These are phyloP conservation scores for Yamadazyma friedrichii DNA, from an alignment of 1,139 yeast genomes.

Conservation along the genomic window DNA sequence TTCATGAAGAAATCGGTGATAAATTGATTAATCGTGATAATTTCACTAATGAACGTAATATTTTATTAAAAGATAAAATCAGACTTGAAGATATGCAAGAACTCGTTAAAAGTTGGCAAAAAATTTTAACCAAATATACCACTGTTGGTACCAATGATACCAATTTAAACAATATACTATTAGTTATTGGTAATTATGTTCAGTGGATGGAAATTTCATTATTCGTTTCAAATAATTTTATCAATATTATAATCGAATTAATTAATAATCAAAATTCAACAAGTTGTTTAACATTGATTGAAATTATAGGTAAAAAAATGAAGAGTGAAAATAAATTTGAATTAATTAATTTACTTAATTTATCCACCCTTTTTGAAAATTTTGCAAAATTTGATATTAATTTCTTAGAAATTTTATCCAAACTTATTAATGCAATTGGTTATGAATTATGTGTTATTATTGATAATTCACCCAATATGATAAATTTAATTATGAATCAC, in stretches of 20 bases:
- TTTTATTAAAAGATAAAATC: constrained; percentile 74
- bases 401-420: constrained; percentile 75
- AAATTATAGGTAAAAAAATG: constrained; percentile 90
- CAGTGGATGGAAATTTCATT: constrained; percentile 93
- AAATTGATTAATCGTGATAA: constrained; percentile 73
- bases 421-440: constrained; percentile 72
- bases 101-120: constrained; percentile 70
- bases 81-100: constrained; percentile 71
- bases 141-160: constrained; percentile 30
- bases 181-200: constrained; percentile 79
- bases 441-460: constrained; percentile 67
- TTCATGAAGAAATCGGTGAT: constrained; percentile 93
- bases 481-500: constrained; percentile 37
- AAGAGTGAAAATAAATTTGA: constrained; percentile 81
- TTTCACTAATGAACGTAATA: constrained; percentile 63
- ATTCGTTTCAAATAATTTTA: constrained; percentile 66
- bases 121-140: constrained; percentile 39
- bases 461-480: constrained; percentile 46
- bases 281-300: constrained; percentile 71
- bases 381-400: constrained; percentile 49
- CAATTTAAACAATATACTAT: constrained; percentile 58
- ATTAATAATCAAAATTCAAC: constrained; percentile 22
- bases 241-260: constrained; percentile 51
- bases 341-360: constrained; percentile 64
- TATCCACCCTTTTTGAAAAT: constrained; percentile 51